Conservation (phyloP, 2,329 filamentous ascomycete species). For the Sclerotinia nivalis region DNA sequence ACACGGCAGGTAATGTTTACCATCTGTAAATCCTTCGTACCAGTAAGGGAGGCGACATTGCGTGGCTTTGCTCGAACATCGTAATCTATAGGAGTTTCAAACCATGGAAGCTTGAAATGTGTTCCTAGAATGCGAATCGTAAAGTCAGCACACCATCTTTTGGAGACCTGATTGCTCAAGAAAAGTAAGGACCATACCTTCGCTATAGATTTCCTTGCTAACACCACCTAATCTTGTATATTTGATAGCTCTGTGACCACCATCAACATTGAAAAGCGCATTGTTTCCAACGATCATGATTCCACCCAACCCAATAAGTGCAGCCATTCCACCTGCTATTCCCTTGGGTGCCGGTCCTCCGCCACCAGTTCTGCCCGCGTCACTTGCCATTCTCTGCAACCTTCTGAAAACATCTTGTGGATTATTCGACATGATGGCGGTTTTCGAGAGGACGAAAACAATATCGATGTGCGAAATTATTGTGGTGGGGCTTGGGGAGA, state of each 20-base stretch:
- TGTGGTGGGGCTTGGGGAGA: conserved; percentile 1
- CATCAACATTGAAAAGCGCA: conserved; percentile 81
- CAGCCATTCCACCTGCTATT: conserved; percentile 55
- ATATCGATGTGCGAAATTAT: conserved; percentile 10
- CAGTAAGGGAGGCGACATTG: conserved; percentile 94
- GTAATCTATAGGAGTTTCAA: conserved; percentile 95
- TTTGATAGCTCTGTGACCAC: conserved; percentile 98
- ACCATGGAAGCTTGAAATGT: conserved; percentile 91
- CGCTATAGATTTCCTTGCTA: conserved; percentile 90
- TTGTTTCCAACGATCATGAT: conserved; percentile 55
- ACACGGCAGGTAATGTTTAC: conserved; percentile 99
- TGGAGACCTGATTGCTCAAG: background rate
- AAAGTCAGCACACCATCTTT: conserved; percentile 27
- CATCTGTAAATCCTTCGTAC: conserved; percentile 99
- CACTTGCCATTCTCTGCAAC: conserved; percentile 60
- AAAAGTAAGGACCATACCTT: conserved; percentile 61
- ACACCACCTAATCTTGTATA: conserved; percentile 92
- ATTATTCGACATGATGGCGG: conserved; percentile 45
- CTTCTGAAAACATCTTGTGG: conserved; percentile 67
- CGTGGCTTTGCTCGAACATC: conserved; percentile 97
- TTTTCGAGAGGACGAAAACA: conserved; percentile 3
- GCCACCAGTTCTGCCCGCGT: conserved; percentile 51
- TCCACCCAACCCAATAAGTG: conserved; percentile 55
- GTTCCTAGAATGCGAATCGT: conserved; percentile 61
- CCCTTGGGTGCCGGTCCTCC: conserved; percentile 48